Percentiles rank a stretch among this genome's conserved stretches.
These are phyloP conservation scores for Penicillium taxi DNA, from an alignment of 495 filamentous ascomycete species.

Conservation along the genomic window DNA sequence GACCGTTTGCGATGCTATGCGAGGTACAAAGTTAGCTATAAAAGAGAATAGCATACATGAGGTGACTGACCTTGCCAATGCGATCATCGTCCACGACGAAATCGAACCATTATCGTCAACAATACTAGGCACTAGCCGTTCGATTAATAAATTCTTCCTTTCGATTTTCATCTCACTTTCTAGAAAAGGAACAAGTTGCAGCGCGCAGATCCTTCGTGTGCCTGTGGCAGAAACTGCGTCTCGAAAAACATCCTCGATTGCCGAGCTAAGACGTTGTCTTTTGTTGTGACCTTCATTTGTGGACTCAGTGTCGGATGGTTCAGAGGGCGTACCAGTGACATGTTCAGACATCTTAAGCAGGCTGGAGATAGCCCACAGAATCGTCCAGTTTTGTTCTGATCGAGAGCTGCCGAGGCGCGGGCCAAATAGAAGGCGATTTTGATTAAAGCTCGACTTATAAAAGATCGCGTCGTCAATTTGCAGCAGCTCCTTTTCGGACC, in stretches of 20 bases:
- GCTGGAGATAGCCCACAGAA: conserved; percentile 34
- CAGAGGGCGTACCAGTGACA: conserved; percentile 8
- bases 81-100: conserved; percentile 60
- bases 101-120: conserved; percentile 48
- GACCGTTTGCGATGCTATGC: conserved; percentile 26
- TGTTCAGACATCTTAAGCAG: conserved; percentile 27
- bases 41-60: no score
- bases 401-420: conserved; percentile 34
- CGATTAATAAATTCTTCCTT: conserved; percentile 38
- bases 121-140: conserved; percentile 41
- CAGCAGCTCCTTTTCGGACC: conserved; percentile 62
- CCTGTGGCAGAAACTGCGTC: conserved; percentile 50
- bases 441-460: conserved; percentile 17
- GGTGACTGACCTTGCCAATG: conserved; percentile 47
- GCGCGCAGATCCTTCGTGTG: conserved; percentile 51
- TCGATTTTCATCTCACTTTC: conserved; percentile 30
- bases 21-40: conserved; percentile 1
- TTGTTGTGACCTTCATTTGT: conserved; percentile 40
- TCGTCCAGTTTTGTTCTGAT: conserved; percentile 44
- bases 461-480: conserved; percentile 69
- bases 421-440: conserved; percentile 22
- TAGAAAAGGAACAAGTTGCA: conserved; percentile 77
- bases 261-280: conserved; percentile 50
- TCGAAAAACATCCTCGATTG: conserved; percentile 53
- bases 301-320: conserved; percentile 6